A percentile compares a stretch with the other conserved stretches of the same genome.
These are phyloP conservation scores for Gossypium herbaceum DNA, from an alignment of 345 rosid species.

Conservation along the genomic window DNA sequence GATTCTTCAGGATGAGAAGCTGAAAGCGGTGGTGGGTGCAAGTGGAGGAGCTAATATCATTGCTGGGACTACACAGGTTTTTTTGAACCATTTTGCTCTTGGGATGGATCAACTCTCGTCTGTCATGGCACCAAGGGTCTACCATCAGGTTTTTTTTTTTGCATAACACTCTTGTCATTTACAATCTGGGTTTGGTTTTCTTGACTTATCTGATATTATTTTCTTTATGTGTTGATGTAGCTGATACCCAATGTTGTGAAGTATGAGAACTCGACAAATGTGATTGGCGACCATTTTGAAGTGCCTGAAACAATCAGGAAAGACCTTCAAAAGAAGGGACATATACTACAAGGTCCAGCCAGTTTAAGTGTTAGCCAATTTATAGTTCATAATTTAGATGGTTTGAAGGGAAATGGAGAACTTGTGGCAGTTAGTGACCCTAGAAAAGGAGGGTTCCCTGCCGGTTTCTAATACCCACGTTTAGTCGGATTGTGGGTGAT, in stretches of 20 bases:
- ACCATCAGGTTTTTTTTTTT: slow-evolving; percentile 44
- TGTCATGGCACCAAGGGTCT: slow-evolving; percentile 54
- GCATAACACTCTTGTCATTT: neutral
- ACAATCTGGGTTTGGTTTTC: no score
- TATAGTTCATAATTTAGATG: slow-evolving; percentile 32
- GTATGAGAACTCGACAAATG: slow-evolving; percentile 61
- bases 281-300: slow-evolving; percentile 42
- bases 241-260: slow-evolving; percentile 38
- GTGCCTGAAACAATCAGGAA: slow-evolving; percentile 34
- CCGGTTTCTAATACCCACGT: slow-evolving; percentile 37
- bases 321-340: slow-evolving; percentile 45
- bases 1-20: slow-evolving; percentile 36
- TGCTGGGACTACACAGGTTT: slow-evolving; percentile 48
- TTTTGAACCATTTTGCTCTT: slow-evolving; percentile 45
- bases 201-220: neutral
- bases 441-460: slow-evolving; percentile 63
- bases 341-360: slow-evolving; percentile 33
- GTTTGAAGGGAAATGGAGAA: slow-evolving; percentile 2
- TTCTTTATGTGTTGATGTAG: slow-evolving; percentile 25
- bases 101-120: slow-evolving; percentile 58
- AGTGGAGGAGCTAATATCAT: slow-evolving; percentile 63
- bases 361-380: slow-evolving; percentile 52
- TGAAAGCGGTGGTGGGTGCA: slow-evolving; percentile 55
- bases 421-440: slow-evolving; percentile 65
- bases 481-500: neutral